Conservation (phyloP, 2,329 filamentous ascomycete species). For the Tolypocladium pustulatum region DNA sequence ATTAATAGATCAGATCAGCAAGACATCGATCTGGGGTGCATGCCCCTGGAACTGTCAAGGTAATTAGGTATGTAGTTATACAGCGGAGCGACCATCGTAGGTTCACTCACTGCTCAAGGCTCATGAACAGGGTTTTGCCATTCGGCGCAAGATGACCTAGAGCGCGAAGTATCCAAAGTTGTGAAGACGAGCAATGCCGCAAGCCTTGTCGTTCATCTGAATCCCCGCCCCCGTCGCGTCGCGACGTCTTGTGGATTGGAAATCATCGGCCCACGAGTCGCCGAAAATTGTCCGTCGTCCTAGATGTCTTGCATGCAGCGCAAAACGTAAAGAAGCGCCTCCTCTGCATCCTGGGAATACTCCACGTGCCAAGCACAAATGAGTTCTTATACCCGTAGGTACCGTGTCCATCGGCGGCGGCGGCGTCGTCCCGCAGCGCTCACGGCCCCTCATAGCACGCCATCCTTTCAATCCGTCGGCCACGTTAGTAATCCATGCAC, state of each 20-base stretch:
- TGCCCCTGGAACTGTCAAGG: not conserved
- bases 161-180: no score
- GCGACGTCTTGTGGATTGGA: not conserved
- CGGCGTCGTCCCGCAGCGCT: not conserved
- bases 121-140: not conserved
- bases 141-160: no score
- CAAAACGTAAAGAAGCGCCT: not conserved
- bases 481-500: conserved; percentile 2
- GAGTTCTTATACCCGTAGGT: no score
- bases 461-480: not conserved
- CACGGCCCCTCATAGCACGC: not conserved
- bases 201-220: not conserved
- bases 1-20: not conserved
- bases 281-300: not conserved
- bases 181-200: no score
- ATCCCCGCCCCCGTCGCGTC: not conserved
- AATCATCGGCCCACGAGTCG: not conserved
- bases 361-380: not conserved
- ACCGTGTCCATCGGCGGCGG: no score
- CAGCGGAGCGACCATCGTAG: not conserved
- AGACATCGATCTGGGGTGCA: not conserved
- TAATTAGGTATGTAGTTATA: no score
- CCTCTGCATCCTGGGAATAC: not conserved
- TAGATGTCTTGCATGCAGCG: not conserved
- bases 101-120: no score